A percentile compares a stretch with the other conserved stretches of the same genome.
Evolutionary conservation across 768 basidiomycete genomes (phyloP).

Genomic region (Lactarius quietus): DNA sequence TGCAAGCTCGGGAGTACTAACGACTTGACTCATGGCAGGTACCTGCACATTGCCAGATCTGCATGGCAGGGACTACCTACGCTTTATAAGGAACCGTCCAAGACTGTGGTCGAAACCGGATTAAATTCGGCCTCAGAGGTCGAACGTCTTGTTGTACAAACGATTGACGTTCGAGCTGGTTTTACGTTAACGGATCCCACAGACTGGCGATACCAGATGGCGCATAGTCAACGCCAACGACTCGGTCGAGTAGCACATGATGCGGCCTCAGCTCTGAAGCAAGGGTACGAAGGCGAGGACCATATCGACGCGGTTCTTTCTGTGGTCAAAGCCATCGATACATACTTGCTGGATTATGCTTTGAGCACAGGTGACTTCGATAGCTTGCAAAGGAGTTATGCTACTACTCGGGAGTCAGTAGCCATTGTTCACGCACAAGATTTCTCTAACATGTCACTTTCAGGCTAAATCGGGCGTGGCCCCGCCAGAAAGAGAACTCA

Average conservation of each 20-base stretch:
- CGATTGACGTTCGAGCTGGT: constrained; percentile 67
- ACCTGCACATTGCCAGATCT: constrained; percentile 67
- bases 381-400: constrained; percentile 62
- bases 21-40: constrained; percentile 36
- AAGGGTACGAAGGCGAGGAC: constrained; percentile 65
- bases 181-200: constrained; percentile 68
- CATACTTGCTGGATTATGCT: constrained; percentile 69
- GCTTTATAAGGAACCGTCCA: constrained; percentile 54
- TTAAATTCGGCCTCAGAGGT: constrained; percentile 60
- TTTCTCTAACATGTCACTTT: constrained; percentile 17
- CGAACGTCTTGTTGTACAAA: constrained; percentile 63
- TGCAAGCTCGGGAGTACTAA: constrained; percentile 12
- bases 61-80: constrained; percentile 76
- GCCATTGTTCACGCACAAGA: not conserved
- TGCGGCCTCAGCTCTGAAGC: constrained; percentile 62
- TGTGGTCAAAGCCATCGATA: constrained; percentile 70
- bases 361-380: constrained; percentile 57
- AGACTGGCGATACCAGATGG: constrained; percentile 71
- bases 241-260: constrained; percentile 66
- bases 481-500: constrained; percentile 71
- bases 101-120: constrained; percentile 55
- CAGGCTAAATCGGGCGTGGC: constrained; percentile 64
- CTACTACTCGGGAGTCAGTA: constrained; percentile 57
- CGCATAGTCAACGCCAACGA: constrained; percentile 51
- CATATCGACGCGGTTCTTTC: constrained; percentile 82